Conservation (phyloP, 2,329 filamentous ascomycete species). For the Alternaria hordeiaustralica region DNA sequence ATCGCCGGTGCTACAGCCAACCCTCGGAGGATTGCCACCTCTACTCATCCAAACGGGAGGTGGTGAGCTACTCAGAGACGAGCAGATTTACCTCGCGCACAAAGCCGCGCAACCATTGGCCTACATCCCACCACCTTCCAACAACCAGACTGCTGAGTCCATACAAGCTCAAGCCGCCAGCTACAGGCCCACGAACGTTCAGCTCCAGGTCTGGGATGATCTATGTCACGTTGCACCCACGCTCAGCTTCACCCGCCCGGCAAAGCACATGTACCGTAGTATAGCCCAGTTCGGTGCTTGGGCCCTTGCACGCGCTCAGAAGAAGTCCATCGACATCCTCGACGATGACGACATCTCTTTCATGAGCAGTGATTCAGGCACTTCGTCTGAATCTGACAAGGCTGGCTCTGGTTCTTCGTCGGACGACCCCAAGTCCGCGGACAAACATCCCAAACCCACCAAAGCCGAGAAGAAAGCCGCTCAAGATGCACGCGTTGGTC, state of each 20-base stretch:
- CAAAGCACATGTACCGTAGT: slow-evolving; percentile 93
- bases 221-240: slow-evolving; percentile 92
- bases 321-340: slow-evolving; percentile 78
- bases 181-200: slow-evolving; percentile 86
- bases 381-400: slow-evolving; percentile 21
- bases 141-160: slow-evolving; percentile 57
- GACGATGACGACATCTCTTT: slow-evolving; percentile 80
- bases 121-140: slow-evolving; percentile 67
- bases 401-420: slow-evolving; percentile 25
- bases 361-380: slow-evolving; percentile 65
- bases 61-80: slow-evolving; percentile 87
- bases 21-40: slow-evolving; percentile 87
- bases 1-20: slow-evolving; percentile 85
- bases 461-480: slow-evolving; percentile 19
- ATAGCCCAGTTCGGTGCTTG: slow-evolving; percentile 93
- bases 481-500: slow-evolving; percentile 65
- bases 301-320: slow-evolving; percentile 83
- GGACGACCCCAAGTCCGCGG: slow-evolving; percentile 29
- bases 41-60: slow-evolving; percentile 86
- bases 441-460: slow-evolving; percentile 20
- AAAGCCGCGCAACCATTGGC: slow-evolving; percentile 84
- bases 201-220: slow-evolving; percentile 95
- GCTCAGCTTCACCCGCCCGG: slow-evolving; percentile 93
- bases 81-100: slow-evolving; percentile 94
- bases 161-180: slow-evolving; percentile 70